Percentiles rank a stretch among this genome's conserved stretches.
Conservation (phyloP, 108 stramenopile species). For the Fragilaria crotonensis region DNA sequence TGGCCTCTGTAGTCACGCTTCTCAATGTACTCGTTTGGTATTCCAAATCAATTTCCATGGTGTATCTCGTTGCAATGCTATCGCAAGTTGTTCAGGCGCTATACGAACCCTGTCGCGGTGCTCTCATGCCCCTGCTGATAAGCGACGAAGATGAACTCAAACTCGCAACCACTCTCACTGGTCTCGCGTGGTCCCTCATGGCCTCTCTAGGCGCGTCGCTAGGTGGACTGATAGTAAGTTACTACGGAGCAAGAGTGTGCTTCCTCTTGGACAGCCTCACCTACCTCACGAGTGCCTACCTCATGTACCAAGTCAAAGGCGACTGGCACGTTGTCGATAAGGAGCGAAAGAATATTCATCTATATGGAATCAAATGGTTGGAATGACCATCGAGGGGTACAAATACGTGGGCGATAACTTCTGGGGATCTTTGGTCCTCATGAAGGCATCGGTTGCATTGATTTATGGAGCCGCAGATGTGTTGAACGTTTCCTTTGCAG, state of each 20-base stretch:
- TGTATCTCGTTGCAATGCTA: constrained; percentile 44
- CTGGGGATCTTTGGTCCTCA: constrained; percentile 46
- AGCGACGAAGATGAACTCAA: constrained; percentile 39
- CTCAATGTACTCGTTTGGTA: constrained; percentile 44
- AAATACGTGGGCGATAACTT: constrained; percentile 28
- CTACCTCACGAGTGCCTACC: too few species aligned
- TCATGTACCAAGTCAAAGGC: constrained; percentile 12
- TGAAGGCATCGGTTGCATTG: constrained; percentile 37
- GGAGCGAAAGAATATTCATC: constrained; percentile 5
- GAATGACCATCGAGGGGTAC: too few species aligned
- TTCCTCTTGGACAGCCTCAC: too few species aligned
- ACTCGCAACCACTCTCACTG: constrained; percentile 55
- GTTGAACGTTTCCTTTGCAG: too few species aligned
- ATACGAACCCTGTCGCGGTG: constrained; percentile 46
- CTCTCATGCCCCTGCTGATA: constrained; percentile 55
- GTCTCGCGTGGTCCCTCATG: constrained; percentile 52
- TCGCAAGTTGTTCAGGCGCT: constrained; percentile 48
- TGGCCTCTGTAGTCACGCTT: constrained; percentile 26
- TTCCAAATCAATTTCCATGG: constrained; percentile 27
- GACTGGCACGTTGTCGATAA: too few species aligned
- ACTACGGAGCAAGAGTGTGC: too few species aligned
- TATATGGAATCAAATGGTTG: constrained; percentile 9
- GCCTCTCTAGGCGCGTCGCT: constrained; percentile 50
- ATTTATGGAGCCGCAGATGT: constrained; percentile 51
- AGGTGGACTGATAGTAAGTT: too few species aligned